Percentiles rank a stretch among this genome's conserved stretches.
phyloP scores from a whole-genome alignment of 1,139 yeast species.

The Yamadazyma diospyri region DNA sequence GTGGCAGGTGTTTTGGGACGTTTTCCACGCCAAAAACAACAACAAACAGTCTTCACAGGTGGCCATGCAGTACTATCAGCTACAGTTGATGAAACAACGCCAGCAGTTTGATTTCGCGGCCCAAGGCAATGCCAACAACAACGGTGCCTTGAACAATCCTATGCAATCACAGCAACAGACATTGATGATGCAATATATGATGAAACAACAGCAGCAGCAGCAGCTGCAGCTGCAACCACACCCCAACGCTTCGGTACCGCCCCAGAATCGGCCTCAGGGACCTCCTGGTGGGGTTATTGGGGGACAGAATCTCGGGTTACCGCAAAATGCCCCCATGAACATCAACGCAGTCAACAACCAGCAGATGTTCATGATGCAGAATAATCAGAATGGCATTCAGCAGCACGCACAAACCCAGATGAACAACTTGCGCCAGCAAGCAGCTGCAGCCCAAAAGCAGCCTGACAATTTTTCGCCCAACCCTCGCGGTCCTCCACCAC shows the following conservation, averaged over 20 bases:
- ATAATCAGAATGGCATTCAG: slow-evolving; percentile 35
- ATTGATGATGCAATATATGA: slow-evolving; percentile 23
- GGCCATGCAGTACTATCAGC: slow-evolving; percentile 71
- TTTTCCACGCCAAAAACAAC: slow-evolving; percentile 68
- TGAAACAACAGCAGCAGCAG: slow-evolving; percentile 23
- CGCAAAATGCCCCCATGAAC: slow-evolving; percentile 8
- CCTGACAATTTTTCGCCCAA: slow-evolving; percentile 2
- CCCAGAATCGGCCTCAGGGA: slow-evolving; percentile 21
- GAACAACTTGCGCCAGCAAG: slow-evolving; percentile 50
- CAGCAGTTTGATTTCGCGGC: slow-evolving; percentile 44
- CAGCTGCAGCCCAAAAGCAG: slow-evolving; percentile 29
- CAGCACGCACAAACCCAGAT: slow-evolving; percentile 52
- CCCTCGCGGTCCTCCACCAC: neutral
- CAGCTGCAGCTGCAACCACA: no score
- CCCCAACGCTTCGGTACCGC: no score
- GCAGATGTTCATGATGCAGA: slow-evolving; percentile 23
- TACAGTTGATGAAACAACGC: slow-evolving; percentile 62
- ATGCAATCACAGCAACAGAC: slow-evolving; percentile 40
- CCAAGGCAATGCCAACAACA: slow-evolving; percentile 5
- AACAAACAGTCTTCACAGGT: slow-evolving; percentile 50
- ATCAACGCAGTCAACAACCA: slow-evolving; percentile 15
- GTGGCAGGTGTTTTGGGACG: slow-evolving; percentile 98
- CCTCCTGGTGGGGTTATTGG: slow-evolving; percentile 1
- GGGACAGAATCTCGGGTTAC: neutral
- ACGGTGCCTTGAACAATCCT: slow-evolving; percentile 22